A percentile compares a stretch with the other conserved stretches of the same genome.
Evolutionary conservation across 805 yeast genomes (phyloP).

Genomic region (Kazachstania viticola): DNA sequence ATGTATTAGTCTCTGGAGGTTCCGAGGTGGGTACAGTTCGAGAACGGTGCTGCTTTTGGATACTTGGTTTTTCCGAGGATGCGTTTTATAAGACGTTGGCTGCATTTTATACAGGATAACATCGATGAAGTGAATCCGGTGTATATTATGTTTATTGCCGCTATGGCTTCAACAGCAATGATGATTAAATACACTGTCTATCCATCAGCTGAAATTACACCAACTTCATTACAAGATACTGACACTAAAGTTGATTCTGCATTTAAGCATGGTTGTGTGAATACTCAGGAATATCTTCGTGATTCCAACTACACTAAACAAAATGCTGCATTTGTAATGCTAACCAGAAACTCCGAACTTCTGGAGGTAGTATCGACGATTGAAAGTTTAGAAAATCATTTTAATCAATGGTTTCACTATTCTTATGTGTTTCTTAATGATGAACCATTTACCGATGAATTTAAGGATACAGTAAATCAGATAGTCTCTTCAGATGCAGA

Average conservation of each 20-base stretch:
- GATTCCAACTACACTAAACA: constrained; percentile 33
- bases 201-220: background rate
- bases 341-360: constrained; percentile 72
- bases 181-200: constrained; percentile 2
- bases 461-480: constrained; percentile 39
- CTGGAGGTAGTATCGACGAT: constrained; percentile 68
- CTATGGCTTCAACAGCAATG: constrained; percentile 3
- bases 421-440: constrained; percentile 89
- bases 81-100: background rate
- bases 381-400: constrained; percentile 69
- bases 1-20: too few species aligned
- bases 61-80: too few species aligned
- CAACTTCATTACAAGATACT: constrained; percentile 11
- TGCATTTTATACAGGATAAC: background rate
- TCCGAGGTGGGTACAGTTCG: too few species aligned
- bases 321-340: constrained; percentile 75
- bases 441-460: constrained; percentile 56
- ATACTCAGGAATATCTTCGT: constrained; percentile 28
- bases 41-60: too few species aligned
- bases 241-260: constrained; percentile 30
- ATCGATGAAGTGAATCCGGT: constrained; percentile 1
- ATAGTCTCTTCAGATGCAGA: constrained; percentile 51
- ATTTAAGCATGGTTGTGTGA: constrained; percentile 48
- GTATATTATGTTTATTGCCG: background rate
- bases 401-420: constrained; percentile 87